These are phyloP conservation scores for Wickerhamiella kazuoi DNA, from an alignment of 805 yeast species.

Conservation along the genomic window DNA sequence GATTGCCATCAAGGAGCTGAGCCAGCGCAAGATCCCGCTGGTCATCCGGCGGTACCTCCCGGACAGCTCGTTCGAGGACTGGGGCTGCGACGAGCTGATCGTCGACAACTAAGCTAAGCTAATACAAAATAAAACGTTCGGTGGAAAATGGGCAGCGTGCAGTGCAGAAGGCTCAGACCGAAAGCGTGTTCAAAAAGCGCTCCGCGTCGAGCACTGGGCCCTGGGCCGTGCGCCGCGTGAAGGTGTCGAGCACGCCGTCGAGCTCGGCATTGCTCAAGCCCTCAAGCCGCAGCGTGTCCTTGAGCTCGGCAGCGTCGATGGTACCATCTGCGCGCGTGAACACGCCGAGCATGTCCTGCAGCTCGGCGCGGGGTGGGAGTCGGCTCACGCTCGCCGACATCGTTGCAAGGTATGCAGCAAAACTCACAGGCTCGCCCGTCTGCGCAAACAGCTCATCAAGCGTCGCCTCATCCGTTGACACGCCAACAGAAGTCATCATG, in stretches of 20 bases:
- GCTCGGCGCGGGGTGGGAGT: conserved; percentile 12
- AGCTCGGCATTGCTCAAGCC: conserved; percentile 11
- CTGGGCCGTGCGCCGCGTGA: conserved; percentile 8
- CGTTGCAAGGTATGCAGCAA: conserved; percentile 13
- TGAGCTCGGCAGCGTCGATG: conserved; percentile 9
- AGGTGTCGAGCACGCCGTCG: conserved; percentile 8
- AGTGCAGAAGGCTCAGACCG: background rate
- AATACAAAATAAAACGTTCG: no score
- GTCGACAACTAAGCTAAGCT: conserved; percentile 47
- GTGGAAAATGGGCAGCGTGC: background rate
- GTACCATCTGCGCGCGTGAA: conserved; percentile 10
- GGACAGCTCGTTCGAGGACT: conserved; percentile 92
- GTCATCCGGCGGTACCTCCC: conserved; percentile 93
- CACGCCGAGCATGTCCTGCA: conserved; percentile 12
- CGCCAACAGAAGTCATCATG: conserved; percentile 13
- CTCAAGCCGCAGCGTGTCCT: conserved; percentile 8
- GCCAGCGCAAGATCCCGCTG: conserved; percentile 87
- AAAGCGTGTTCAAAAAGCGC: conserved; percentile 6
- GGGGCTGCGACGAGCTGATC: conserved; percentile 97
- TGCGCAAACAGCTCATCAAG: conserved; percentile 13
- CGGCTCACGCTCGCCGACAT: conserved; percentile 13
- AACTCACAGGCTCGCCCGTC: conserved; percentile 14
- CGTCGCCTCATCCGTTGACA: conserved; percentile 6
- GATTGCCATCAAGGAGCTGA: conserved; percentile 90
- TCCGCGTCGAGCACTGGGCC: conserved; percentile 11